A percentile compares a stretch with the other conserved stretches of the same genome.
Evolutionary conservation across 352 stramenopile species (phyloP).

Genomic region (Globisporangium barbulae): DNA sequence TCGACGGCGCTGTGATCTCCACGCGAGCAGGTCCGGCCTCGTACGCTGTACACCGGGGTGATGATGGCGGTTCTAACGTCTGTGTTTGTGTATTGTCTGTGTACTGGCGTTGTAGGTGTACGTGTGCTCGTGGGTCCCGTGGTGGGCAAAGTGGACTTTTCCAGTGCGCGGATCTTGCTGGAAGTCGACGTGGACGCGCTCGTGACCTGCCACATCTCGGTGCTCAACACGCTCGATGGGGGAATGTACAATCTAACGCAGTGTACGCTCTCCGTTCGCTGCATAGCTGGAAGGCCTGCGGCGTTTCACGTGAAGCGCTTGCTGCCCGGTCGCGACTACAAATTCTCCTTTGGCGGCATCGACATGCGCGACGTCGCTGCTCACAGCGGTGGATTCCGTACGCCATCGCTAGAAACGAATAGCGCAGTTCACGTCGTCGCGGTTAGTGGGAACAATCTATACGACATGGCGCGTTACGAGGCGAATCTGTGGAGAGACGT

Average conservation of each 20-base stretch:
- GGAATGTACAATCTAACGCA: conserved; percentile 39
- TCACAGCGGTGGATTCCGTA: conserved; percentile 43
- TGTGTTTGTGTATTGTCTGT: not conserved
- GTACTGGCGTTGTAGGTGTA: conserved; percentile 25
- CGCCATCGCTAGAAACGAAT: conserved; percentile 33
- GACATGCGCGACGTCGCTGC: conserved; percentile 28
- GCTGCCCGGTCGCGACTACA: conserved; percentile 51
- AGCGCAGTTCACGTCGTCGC: conserved; percentile 26
- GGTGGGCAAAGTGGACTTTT: conserved; percentile 54
- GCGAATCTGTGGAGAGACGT: conserved; percentile 48
- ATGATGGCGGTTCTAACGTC: not conserved
- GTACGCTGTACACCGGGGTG: not conserved
- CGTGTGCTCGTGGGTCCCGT: conserved; percentile 64
- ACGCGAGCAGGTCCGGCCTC: conserved; percentile 2
- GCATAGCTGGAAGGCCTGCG: conserved; percentile 27
- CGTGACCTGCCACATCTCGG: conserved; percentile 53
- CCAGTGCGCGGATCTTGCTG: conserved; percentile 54
- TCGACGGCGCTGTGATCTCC: conserved; percentile 23
- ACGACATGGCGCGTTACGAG: conserved; percentile 41
- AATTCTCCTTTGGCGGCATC: conserved; percentile 57
- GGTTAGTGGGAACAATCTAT: conserved; percentile 54
- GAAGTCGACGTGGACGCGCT: conserved; percentile 40
- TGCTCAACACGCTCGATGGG: conserved; percentile 36
- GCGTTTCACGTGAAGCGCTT: conserved; percentile 44
- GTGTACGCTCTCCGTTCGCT: conserved; percentile 21